Evolutionary conservation across 2,329 filamentous ascomycete genomes (phyloP), one percentile per base, ranked within the genome.

Genomic region (Ampelomyces quisqualis): DNA sequence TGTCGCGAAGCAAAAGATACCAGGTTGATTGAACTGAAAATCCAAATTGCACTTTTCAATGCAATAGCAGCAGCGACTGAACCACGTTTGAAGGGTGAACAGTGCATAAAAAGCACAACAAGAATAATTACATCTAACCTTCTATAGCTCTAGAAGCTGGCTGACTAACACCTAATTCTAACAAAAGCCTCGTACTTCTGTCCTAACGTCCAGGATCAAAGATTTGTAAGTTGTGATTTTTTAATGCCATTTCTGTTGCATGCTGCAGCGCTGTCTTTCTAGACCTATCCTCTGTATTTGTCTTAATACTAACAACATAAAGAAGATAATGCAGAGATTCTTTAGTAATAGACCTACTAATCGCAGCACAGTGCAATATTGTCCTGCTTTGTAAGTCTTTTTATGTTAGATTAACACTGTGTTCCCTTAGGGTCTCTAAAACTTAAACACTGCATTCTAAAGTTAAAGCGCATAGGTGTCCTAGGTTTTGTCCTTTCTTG

Each of bases 401-500:
- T 37, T 47, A 19, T 28, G 29, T 35, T 18, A 47, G 20, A 41
- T 44, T 26, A 24, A 47, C 45, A 33, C 37, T 24, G 13, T 47
- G 11, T 22, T 35, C 24, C 4, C 27, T 43, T 11, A 47, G 26
- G 1, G 19, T 22, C 24, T 47, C 14, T 9, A 40, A 35, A 14
- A 44, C 13, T 31, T 28, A 13, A 35, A 47, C 20, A 4, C 29
- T 26, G 30, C 11, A 38, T 13, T 10, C 11, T 20, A 23, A 28
- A 7, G 40, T 20, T 1, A 9, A 34, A 38, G 33, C 18, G 26
- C 29, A 35, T 9, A 47, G 15, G 34, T 47, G 40, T 35, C 40
- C 40, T n/a, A 47, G 40, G 21, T 40, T 41, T 44, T 38, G 19
- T 23, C 40, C 45, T 3, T 47, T n/a, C 7, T 24, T 40, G 30